Conservation (phyloP, 768 basidiomycete species). For the Trametes sanguinea region DNA sequence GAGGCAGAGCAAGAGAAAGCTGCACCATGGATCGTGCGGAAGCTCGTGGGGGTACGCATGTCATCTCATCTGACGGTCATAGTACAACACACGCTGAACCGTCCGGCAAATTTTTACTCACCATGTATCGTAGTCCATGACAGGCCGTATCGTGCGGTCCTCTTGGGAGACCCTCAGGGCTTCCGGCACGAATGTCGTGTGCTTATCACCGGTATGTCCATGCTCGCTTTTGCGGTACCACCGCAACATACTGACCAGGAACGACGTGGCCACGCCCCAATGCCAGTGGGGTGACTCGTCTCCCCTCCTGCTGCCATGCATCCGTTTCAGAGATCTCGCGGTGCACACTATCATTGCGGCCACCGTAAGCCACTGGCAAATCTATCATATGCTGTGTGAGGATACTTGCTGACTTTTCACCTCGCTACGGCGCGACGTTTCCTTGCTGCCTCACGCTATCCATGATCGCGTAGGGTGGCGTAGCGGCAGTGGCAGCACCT, state of each 20-base stretch:
- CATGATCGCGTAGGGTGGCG: slow-evolving; percentile 37
- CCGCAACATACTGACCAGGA: background rate
- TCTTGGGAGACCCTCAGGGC: slow-evolving; percentile 64
- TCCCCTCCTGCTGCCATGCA: slow-evolving; percentile 61
- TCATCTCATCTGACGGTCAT: slow-evolving; percentile 12
- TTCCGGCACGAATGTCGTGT: slow-evolving; percentile 58
- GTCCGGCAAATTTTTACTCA: background rate
- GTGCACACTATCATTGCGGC: slow-evolving; percentile 62
- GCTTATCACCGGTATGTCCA: slow-evolving; percentile 57
- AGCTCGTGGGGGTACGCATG: slow-evolving; percentile 60
- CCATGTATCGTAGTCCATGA: slow-evolving; percentile 47
- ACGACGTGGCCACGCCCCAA: background rate
- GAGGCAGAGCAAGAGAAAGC: slow-evolving; percentile 52
- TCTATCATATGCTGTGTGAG: background rate
- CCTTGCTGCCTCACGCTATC: background rate
- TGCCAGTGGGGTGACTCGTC: slow-evolving; percentile 64
- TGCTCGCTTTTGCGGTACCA: slow-evolving; percentile 2
- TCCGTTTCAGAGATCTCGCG: slow-evolving; percentile 62
- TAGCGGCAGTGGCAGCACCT: slow-evolving; percentile 47
- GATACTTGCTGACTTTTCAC: background rate
- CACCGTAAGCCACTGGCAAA: slow-evolving; percentile 45
- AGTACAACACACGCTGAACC: background rate
- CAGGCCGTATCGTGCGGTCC: slow-evolving; percentile 63
- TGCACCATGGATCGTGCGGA: slow-evolving; percentile 64
- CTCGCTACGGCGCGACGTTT: background rate